These are phyloP conservation scores for Geosmithia morbida DNA, from an alignment of 2,329 filamentous ascomycete species.

Conservation along the genomic window DNA sequence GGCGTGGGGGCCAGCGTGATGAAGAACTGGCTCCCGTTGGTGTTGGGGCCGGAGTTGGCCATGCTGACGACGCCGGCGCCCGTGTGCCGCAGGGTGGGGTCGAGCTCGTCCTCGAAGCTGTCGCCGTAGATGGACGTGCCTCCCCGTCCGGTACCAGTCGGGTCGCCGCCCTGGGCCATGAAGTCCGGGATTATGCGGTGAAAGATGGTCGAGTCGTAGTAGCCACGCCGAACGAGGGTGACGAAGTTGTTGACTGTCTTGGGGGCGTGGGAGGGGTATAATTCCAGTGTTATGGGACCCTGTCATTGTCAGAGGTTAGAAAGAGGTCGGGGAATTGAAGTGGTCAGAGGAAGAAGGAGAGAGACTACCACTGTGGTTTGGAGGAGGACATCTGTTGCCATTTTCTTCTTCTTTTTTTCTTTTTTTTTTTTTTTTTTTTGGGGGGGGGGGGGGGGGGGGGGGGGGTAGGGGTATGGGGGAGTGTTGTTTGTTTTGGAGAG, in stretches of 20 bases:
- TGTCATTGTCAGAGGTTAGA: slow-evolving; percentile 19
- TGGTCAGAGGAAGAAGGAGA: not conserved
- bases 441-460: too few species aligned
- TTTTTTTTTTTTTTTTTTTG: too few species aligned
- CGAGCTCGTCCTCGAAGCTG: slow-evolving; percentile 89
- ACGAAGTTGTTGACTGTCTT: slow-evolving; percentile 81
- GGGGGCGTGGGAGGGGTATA: slow-evolving; percentile 81
- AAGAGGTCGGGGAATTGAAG: not conserved
- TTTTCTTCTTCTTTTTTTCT: slow-evolving; percentile 18
- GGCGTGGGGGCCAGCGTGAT: slow-evolving; percentile 88
- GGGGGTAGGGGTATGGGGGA: too few species aligned
- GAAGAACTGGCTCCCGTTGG: slow-evolving; percentile 93
- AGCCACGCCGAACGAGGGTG: slow-evolving; percentile 65
- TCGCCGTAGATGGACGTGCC: slow-evolving; percentile 84
- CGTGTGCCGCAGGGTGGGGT: slow-evolving; percentile 66
- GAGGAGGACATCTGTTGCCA: slow-evolving; percentile 67
- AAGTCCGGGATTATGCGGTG: slow-evolving; percentile 93
- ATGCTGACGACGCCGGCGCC: slow-evolving; percentile 90
- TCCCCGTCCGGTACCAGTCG: slow-evolving; percentile 83
- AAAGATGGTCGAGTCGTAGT: slow-evolving; percentile 78
- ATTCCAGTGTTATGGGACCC: slow-evolving; percentile 76
- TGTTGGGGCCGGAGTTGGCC: slow-evolving; percentile 88
- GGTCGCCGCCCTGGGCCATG: slow-evolving; percentile 93
- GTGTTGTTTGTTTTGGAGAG: too few species aligned
- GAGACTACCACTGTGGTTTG: slow-evolving; percentile 68